Evolutionary conservation across 441 rosid species (phyloP).

Genomic region (Adansonia gregorii): DNA sequence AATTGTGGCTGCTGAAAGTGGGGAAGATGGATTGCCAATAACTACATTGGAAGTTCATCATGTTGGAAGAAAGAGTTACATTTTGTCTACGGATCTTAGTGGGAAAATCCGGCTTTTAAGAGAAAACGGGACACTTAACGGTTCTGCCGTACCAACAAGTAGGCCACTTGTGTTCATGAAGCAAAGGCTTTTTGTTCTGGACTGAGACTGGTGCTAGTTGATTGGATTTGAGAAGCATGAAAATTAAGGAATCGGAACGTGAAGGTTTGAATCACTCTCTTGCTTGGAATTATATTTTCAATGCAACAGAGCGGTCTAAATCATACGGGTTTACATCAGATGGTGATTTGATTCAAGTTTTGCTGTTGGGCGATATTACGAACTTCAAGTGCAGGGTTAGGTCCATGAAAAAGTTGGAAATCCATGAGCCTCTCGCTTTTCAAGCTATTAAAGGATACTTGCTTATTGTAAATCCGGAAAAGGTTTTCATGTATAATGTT

Average conservation of each 20-base stretch:
- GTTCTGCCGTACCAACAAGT: slow-evolving; percentile 66
- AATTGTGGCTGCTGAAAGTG: slow-evolving; percentile 41
- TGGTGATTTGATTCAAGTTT: slow-evolving; percentile 76
- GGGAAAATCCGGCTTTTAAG: slow-evolving; percentile 75
- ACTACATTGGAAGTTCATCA: slow-evolving; percentile 79
- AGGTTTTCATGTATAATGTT: slow-evolving; percentile 72
- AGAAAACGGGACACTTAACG: slow-evolving; percentile 70
- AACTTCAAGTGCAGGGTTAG: slow-evolving; percentile 95
- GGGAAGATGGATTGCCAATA: slow-evolving; percentile 53
- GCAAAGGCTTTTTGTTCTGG: slow-evolving; percentile 86
- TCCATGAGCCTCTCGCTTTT: slow-evolving; percentile 66
- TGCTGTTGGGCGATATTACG: slow-evolving; percentile 79
- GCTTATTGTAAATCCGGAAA: slow-evolving; percentile 62
- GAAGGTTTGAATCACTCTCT: slow-evolving; percentile 84
- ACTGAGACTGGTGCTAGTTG: slow-evolving; percentile 91
- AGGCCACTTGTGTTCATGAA: slow-evolving; percentile 87
- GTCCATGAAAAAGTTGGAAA: slow-evolving; percentile 74
- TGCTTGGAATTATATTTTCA: slow-evolving; percentile 72
- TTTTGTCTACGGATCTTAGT: slow-evolving; percentile 59
- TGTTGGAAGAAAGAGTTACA: slow-evolving; percentile 75
- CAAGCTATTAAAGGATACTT: slow-evolving; percentile 90
- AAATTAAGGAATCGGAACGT: slow-evolving; percentile 78
- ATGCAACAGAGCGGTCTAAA: slow-evolving; percentile 82
- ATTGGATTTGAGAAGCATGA: slow-evolving; percentile 87
- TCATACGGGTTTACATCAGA: slow-evolving; percentile 83